These are phyloP conservation scores for Penicillium canescens DNA, from an alignment of 495 filamentous ascomycete genomes.

Conservation along the genomic window DNA sequence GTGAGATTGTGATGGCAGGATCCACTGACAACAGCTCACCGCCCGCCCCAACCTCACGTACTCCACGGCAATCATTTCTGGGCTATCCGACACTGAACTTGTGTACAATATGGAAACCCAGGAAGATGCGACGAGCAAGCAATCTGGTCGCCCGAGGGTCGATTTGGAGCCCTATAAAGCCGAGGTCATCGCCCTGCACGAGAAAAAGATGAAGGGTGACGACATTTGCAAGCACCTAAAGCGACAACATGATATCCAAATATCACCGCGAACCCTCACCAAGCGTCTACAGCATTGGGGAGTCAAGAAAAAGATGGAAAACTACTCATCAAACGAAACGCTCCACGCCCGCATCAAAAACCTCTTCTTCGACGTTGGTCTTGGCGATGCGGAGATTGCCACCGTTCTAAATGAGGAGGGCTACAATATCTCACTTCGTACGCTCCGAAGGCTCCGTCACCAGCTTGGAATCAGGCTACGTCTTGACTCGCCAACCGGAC, in stretches of 20 bases:
- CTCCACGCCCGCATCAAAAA: conserved; percentile 3
- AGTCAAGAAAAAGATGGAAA: conserved; percentile 2
- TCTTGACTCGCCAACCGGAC: conserved; percentile 3
- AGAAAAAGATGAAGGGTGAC: conserved; percentile 7
- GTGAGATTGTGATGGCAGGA: conserved; percentile 18
- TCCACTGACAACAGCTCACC: not conserved
- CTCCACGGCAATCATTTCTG: not conserved
- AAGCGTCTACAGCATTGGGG: conserved; percentile 8
- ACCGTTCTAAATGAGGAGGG: conserved; percentile 7
- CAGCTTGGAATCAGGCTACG: conserved; percentile 7
- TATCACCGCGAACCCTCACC: conserved; percentile 6
- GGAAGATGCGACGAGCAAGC: not conserved
- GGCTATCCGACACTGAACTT: not conserved
- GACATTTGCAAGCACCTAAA: conserved; percentile 10
- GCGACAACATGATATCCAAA: conserved; percentile 6
- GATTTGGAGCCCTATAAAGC: not conserved
- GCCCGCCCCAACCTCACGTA: not conserved
- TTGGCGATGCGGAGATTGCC: conserved; percentile 3
- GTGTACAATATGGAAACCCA: not conserved
- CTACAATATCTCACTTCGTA: conserved; percentile 4
- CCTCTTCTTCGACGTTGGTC: conserved; percentile 5
- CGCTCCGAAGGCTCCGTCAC: conserved; percentile 3
- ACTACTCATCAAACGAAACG: conserved; percentile 1
- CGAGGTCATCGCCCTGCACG: not conserved
- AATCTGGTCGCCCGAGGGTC: not conserved